phyloP scores from a whole-genome alignment of 192 early-diverging fungal species.

The Coemansia sp. region DNA sequence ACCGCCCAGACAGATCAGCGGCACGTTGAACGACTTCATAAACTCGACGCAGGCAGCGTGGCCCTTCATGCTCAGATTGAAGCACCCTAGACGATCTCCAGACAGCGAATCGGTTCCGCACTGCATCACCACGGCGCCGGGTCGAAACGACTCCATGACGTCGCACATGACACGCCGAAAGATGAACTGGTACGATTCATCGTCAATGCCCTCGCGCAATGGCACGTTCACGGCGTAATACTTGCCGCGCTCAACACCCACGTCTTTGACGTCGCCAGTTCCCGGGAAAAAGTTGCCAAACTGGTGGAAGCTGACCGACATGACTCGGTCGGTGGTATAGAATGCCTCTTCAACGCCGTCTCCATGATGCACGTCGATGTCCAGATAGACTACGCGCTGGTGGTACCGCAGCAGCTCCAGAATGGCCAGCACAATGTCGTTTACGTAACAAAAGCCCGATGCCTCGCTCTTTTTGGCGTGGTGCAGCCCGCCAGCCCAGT shows the following conservation, averaged over 20 bases:
- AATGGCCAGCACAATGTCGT: conserved; percentile 93
- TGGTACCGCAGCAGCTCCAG: conserved; percentile 82
- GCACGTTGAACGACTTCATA: conserved; percentile 87
- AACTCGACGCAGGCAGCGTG: conserved; percentile 92
- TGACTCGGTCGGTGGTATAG: conserved; percentile 97
- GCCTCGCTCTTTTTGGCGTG: conserved; percentile 96
- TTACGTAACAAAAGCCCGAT: conserved; percentile 95
- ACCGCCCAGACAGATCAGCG: conserved; percentile 88
- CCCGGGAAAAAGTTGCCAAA: conserved; percentile 98
- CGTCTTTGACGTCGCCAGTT: conserved; percentile 90
- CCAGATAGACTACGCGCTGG: conserved; percentile 90
- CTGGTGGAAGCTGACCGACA: conserved; percentile 98
- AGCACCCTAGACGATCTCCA: conserved; percentile 88
- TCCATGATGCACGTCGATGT: conserved; percentile 99
- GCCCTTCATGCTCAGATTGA: conserved; percentile 89
- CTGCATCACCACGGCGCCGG: conserved; percentile 85
- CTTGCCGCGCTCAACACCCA: conserved; percentile 82
- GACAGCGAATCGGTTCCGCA: conserved; percentile 93
- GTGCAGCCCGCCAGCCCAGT: conserved; percentile 95
- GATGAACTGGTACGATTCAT: conserved; percentile 82
- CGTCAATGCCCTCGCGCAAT: conserved; percentile 88
- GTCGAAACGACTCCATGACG: conserved; percentile 87
- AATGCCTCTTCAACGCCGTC: conserved; percentile 99
- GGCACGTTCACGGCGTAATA: conserved; percentile 95
- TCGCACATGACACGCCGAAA: conserved; percentile 83